Evolutionary conservation across 1,284 basidiomycete genomes (phyloP), one percentile per base, ranked within the genome.

Genomic region (Cutaneotrichosporon sp.): DNA sequence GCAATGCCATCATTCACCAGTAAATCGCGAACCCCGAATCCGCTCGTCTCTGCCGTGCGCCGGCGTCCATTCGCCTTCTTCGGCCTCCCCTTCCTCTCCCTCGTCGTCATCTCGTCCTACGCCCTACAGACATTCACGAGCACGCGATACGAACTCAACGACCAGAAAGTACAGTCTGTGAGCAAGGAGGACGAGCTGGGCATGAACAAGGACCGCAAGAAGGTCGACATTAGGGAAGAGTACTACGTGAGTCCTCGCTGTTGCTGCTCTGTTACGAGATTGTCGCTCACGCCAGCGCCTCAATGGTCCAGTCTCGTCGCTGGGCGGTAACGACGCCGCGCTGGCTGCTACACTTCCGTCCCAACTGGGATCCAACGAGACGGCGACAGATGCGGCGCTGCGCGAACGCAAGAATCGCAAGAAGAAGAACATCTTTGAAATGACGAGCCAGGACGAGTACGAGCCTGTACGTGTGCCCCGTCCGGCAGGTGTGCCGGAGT

Each of bases 171-270:
- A 26, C 81, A 83, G 64, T 80, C 82, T 83, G 74, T 97, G 29
- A 81, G 81, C 29, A 86, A 85, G 64, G 88, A 96, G 72, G 85
- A 96, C 64, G 87, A 89, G 64, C 78, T 96, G 39, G 82, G 85
- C 4, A 80, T 97, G 73, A 81, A 84, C 61, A 84, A 81, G 75
- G 82, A 85, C 44, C 80, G 88, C 72, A 88, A 87, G 76, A 87
- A 84, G 77, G 84, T 97, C 54, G 92, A 97, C 72, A 86, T 97
- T 22, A 77, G 90, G 45, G 93, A 97, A 72, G 94, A 97, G 71
- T 97, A 97, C 75, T 97, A 87, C 70, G 90, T 93, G 76, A 74
- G 89, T 84, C n/a, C n/a, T n/a, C n/a, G n/a, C n/a, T n/a, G n/a
- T n/a, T n/a, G n/a, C n/a, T n/a, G n/a, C n/a, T n/a, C n/a, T n/a